Evolutionary conservation across 1,284 basidiomycete genomes (phyloP).

Genomic region (Albatrellus sp.): DNA sequence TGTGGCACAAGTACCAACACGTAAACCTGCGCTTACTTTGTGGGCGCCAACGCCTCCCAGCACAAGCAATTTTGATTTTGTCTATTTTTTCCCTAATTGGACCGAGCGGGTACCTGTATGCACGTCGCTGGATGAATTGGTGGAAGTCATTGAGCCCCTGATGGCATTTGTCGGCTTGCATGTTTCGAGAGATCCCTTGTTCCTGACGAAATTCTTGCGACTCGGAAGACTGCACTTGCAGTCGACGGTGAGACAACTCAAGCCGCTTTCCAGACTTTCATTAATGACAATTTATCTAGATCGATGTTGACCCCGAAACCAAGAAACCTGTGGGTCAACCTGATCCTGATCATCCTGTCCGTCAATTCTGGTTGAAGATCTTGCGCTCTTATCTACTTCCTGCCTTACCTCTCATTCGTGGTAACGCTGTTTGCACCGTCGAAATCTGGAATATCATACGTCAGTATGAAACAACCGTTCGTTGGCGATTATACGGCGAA

Average conservation of each 20-base stretch:
- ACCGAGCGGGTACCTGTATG: slow-evolving; percentile 57
- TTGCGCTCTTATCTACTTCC: slow-evolving; percentile 79
- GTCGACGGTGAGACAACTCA: slow-evolving; percentile 22
- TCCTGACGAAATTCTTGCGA: slow-evolving; percentile 50
- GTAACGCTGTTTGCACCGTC: slow-evolving; percentile 77
- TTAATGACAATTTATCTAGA: slow-evolving; percentile 17
- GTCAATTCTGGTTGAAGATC: slow-evolving; percentile 72
- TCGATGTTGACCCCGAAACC: slow-evolving; percentile 37
- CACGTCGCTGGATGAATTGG: slow-evolving; percentile 52
- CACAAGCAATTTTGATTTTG: slow-evolving; percentile 58
- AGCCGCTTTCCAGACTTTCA: neutral
- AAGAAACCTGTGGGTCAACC: slow-evolving; percentile 40
- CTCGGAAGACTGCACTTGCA: slow-evolving; percentile 39
- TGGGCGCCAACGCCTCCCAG: slow-evolving; percentile 67
- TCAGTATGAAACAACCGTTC: slow-evolving; percentile 65
- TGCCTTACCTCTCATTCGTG: slow-evolving; percentile 73
- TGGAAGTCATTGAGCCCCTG: slow-evolving; percentile 63
- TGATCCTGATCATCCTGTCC: slow-evolving; percentile 43
- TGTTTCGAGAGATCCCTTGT: slow-evolving; percentile 56
- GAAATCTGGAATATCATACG: slow-evolving; percentile 83
- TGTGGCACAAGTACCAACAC: slow-evolving; percentile 32
- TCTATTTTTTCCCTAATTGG: slow-evolving; percentile 90
- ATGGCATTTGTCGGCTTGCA: slow-evolving; percentile 69
- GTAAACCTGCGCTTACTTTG: slow-evolving; percentile 53
- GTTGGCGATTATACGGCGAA: slow-evolving; percentile 91